Evolutionary conservation across 257 asterid genomes (phyloP), one percentile per base, ranked within the genome.

Genomic region (Echium plantagineum): DNA sequence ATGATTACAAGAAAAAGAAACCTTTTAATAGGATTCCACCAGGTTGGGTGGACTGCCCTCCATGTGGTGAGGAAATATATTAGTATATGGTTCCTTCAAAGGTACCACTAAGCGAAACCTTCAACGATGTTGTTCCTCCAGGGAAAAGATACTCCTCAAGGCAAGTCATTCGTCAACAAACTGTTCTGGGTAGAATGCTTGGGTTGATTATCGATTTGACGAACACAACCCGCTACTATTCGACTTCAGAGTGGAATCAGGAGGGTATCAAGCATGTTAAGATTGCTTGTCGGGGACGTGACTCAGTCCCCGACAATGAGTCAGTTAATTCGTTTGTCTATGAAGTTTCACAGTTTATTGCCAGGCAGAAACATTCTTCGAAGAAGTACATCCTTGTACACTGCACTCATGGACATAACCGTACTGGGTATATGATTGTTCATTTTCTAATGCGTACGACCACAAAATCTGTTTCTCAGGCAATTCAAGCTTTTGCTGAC

Each of bases 391-490:
- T 93, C 74, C 81, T 93, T 72, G 95, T 89, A 42, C 99, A 93
- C 68, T 93, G 99, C 81, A 93, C 99, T 0, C 99, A 93, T 76
- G 99, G 99, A 69, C 97, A 93, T 72, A 93, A 93, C 67, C 96
- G 97, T 61, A 93, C 99, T 47, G 99, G 99, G 71, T 93, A 72
- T 76, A 93, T 93, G 99, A 84, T 89, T 47, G 72, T 83, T 74
- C 97, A 93, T 71, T 93, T 75, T 79, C 96, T 93, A 59, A 89
- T 93, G 99, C 90, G 99, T 47, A 78, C 94, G 51, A 69, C 26
- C 64, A 71, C 80, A 18, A 76, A 79, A 56, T 86, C 96, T 68
- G 99, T 89, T 77, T 74, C 86, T 58, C 94, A 89, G 99, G 99
- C 96, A 52, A 83, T 93, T 42, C 81, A 86, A 74, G 62, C 63